Percentiles rank a stretch among this genome's conserved stretches.
Conservation (phyloP, 1,139 yeast species). For the Candida buenavistaensis region DNA sequence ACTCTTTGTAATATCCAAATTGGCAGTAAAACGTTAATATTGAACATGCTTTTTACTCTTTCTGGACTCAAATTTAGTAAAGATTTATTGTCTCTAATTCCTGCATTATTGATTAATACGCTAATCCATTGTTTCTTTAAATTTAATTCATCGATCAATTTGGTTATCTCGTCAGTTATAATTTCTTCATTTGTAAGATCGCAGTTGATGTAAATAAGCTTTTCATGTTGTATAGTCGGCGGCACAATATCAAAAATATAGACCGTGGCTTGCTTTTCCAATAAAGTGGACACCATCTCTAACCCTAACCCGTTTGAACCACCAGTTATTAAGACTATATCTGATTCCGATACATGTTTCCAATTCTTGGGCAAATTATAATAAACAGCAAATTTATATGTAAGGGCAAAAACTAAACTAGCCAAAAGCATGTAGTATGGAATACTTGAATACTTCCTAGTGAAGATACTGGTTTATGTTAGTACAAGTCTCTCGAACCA, state of each 20-base stretch:
- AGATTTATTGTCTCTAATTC: constrained; percentile 53
- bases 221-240: constrained; percentile 21
- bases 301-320: constrained; percentile 64
- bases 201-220: constrained; percentile 40
- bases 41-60: constrained; percentile 39
- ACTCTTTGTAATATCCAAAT: constrained; percentile 49
- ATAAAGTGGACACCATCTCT: constrained; percentile 38
- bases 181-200: constrained; percentile 46
- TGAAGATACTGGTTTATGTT: constrained; percentile 5
- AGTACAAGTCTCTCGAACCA: no score
- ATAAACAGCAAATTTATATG: constrained; percentile 6
- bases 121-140: constrained; percentile 37
- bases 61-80: constrained; percentile 35
- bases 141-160: constrained; percentile 30
- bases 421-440: constrained; percentile 9
- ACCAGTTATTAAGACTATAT: constrained; percentile 59
- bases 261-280: constrained; percentile 32
- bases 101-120: constrained; percentile 74
- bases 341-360: constrained; percentile 17
- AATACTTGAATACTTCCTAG: constrained; percentile 8
- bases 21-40: constrained; percentile 60
- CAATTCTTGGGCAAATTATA: constrained; percentile 14
- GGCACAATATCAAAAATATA: constrained; percentile 48
- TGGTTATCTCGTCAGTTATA: constrained; percentile 22
- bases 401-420: constrained; percentile 5